Base-by-base conservation (phyloP, 805 yeast genomes). In the Kregervanrija delftensis region DNA sequence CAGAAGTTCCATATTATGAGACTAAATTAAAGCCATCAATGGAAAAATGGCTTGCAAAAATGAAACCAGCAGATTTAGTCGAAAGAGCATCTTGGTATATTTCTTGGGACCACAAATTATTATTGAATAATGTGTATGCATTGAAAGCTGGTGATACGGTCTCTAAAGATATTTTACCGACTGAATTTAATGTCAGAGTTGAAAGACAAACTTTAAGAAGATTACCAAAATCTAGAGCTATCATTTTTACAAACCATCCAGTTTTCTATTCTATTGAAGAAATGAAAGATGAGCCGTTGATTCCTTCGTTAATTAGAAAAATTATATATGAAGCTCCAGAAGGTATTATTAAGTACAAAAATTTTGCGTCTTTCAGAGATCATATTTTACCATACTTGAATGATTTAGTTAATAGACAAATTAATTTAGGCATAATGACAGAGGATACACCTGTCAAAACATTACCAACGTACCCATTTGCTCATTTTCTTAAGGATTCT, bases 21-120 rank as follows among this genome's bases (percentile, higher is more conserved):
- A 77, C 75, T 43, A 82, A 82, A 56, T 67, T 83, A 57, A 73
- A 79, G 57, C 74, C 67, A 32, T 80, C 86, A 0, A 83, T 83
- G 89, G 87, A 83, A 54, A 72, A 78, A 56, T 83, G 85, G 85
- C 81, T 83, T 60, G 71, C 66, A 17, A 71, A 77, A 53, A 73
- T 83, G 77, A 72, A 76, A 44, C 76, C 79, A 2, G 64, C 69
- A 11, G 80, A 76, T 44, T 76, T 83, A 1, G 88, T 83, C 28
- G 89, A 83, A 57, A 71, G 90, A 54, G 88, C 88, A 2, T 76
- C 84, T 3, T 83, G 85, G 84, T 81, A 80, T 56, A 75, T 82
- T 37, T 69, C 86, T 3, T 83, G 87, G 88, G 89, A 83, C 57
- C 81, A 79, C 55, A 76, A 77, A 54, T 64, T 82, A 49, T 66